phyloP scores from a whole-genome alignment of 2,329 filamentous ascomycete species.

The Capronia epimyces region DNA sequence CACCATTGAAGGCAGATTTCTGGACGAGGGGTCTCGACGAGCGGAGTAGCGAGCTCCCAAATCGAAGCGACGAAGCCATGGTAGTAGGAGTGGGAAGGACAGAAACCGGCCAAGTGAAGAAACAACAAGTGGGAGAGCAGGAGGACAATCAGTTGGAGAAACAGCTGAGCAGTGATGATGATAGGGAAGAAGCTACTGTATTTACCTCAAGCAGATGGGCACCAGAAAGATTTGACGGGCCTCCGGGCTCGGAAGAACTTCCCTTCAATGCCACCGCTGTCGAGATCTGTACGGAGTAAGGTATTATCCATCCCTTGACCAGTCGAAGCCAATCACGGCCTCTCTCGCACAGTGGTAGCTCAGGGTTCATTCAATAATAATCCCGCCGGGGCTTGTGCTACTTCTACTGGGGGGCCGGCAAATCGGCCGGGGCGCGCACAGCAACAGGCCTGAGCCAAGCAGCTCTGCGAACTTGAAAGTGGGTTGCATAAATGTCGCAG shows the following conservation, averaged over 20 bases:
- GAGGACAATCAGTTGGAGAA: conserved; percentile 6
- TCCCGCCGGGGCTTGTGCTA: too few species aligned
- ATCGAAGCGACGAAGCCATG: conserved; percentile 80
- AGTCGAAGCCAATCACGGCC: not conserved
- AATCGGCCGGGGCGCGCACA: not conserved
- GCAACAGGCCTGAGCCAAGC: too few species aligned
- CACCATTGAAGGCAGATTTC: conserved; percentile 69
- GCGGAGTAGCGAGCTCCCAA: conserved; percentile 76
- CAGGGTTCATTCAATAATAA: too few species aligned
- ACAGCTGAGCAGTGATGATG: conserved; percentile 10
- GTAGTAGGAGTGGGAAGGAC: conserved; percentile 37
- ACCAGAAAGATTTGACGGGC: not conserved
- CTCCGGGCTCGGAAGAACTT: not conserved
- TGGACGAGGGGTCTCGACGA: conserved; percentile 62
- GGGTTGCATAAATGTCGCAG: not conserved
- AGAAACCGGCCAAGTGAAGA: conserved; percentile 10
- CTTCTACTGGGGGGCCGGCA: not conserved
- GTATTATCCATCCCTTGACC: not conserved
- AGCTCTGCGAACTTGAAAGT: too few species aligned
- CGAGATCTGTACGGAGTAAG: not conserved
- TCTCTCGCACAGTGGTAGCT: not conserved
- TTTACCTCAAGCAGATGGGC: conserved; percentile 1
- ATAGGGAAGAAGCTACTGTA: conserved; percentile 12
- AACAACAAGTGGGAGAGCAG: conserved; percentile 11
- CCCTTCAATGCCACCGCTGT: not conserved